Conservation (phyloP, 2,329 filamentous ascomycete genomes). For the Fusarium goolgardi region DNA sequence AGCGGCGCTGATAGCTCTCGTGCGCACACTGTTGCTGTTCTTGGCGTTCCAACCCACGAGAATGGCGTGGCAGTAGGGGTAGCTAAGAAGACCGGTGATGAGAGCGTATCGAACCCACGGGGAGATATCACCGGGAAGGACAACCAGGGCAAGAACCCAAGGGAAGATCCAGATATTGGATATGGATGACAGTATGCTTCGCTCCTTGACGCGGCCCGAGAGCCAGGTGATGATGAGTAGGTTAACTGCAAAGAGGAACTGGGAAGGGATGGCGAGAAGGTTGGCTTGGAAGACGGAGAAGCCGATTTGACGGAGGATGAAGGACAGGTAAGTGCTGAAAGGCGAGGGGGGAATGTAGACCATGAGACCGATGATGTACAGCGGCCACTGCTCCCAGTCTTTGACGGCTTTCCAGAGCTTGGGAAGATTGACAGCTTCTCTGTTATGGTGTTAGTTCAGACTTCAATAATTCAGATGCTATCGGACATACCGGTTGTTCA, state of each 20-base stretch:
- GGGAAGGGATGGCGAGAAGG: slow-evolving; percentile 58
- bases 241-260: slow-evolving; percentile 59
- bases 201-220: slow-evolving; percentile 58
- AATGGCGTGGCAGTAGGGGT: slow-evolving; percentile 59
- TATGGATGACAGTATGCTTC: slow-evolving; percentile 58
- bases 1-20: slow-evolving; percentile 69
- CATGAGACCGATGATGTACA: slow-evolving; percentile 61
- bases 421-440: slow-evolving; percentile 49
- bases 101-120: slow-evolving; percentile 58
- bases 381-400: slow-evolving; percentile 71
- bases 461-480: fast-evolving
- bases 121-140: slow-evolving; percentile 52
- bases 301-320: slow-evolving; percentile 57
- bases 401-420: slow-evolving; percentile 63
- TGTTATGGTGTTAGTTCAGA: slow-evolving; percentile 45
- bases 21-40: slow-evolving; percentile 71
- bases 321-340: slow-evolving; percentile 59
- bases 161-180: slow-evolving; percentile 64
- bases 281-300: slow-evolving; percentile 60
- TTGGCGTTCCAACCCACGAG: slow-evolving; percentile 69
- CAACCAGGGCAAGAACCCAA: slow-evolving; percentile 58
- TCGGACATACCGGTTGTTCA: slow-evolving; percentile 64
- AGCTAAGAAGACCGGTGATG: slow-evolving; percentile 55
- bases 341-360: slow-evolving; percentile 57
- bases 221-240: slow-evolving; percentile 60